These are phyloP conservation scores for Aspergillus terreus DNA, from an alignment of 2,329 filamentous ascomycete genomes.

Conservation along the genomic window DNA sequence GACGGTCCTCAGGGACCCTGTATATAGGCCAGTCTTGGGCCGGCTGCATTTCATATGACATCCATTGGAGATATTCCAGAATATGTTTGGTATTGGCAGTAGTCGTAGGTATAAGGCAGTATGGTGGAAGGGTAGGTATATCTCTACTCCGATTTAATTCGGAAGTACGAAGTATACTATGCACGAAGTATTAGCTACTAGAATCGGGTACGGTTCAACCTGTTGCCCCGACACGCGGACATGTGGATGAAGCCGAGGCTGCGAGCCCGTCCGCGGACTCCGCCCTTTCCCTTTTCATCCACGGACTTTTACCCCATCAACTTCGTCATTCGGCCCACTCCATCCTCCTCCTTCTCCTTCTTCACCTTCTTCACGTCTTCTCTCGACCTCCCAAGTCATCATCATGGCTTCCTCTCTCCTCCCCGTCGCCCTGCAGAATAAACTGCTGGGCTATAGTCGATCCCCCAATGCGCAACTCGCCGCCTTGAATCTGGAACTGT, in stretches of 20 bases:
- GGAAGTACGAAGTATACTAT: too few species aligned
- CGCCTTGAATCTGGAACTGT: constrained; percentile 42
- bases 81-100: too few species aligned
- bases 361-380: constrained; percentile 2
- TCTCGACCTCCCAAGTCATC: constrained; percentile 3
- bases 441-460: constrained; percentile 37
- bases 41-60: constrained; percentile 2
- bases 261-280: neutral
- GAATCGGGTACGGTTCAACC: too few species aligned
- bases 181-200: too few species aligned
- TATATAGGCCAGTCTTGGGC: constrained; percentile 29
- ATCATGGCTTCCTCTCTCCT: constrained; percentile 40
- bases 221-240: neutral
- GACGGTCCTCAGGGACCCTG: constrained; percentile 20
- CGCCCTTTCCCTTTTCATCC: constrained; percentile 5
- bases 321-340: constrained; percentile 4
- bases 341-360: constrained; percentile 4
- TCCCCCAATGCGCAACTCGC: constrained; percentile 31
- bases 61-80: neutral
- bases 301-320: neutral
- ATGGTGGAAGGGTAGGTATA: too few species aligned
- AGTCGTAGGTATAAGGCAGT: too few species aligned
- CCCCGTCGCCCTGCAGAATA: constrained; percentile 43
- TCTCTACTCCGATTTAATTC: too few species aligned
- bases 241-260: neutral